Conservation (phyloP, 202 grass and related monocot species). For the Zoysia matrella region DNA sequence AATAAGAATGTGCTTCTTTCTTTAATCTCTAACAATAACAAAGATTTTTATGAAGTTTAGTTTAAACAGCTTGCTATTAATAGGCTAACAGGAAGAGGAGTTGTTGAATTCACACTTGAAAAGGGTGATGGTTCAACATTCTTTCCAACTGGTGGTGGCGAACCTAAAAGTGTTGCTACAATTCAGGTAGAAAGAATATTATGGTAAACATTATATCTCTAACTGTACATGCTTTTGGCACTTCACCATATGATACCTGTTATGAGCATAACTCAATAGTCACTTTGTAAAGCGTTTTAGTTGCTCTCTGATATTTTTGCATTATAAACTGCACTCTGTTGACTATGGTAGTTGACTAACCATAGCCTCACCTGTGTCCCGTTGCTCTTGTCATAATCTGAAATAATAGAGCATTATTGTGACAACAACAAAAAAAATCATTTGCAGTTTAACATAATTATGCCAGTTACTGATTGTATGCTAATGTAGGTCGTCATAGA, state of each 20-base stretch:
- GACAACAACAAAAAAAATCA: not conserved
- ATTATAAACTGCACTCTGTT: constrained; percentile 2
- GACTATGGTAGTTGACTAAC: constrained; percentile 17
- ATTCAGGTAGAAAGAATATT: constrained; percentile 66
- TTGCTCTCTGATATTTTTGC: constrained; percentile 17
- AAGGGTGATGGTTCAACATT: constrained; percentile 88
- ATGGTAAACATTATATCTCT: constrained; percentile 5
- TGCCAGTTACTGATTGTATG: constrained; percentile 31
- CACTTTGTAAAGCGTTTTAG: not conserved
- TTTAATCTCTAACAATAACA: constrained; percentile 24
- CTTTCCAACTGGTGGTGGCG: constrained; percentile 79
- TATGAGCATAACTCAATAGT: constrained; percentile 18
- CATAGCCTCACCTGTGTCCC: not conserved
- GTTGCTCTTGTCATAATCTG: constrained; percentile 13
- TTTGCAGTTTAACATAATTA: not conserved
- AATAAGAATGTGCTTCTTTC: not conserved
- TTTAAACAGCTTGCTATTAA: constrained; percentile 46
- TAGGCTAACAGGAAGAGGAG: constrained; percentile 93
- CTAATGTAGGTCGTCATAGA: constrained; percentile 74
- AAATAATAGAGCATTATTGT: not conserved
- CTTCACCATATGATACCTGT: not conserved
- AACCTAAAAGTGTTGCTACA: constrained; percentile 76
- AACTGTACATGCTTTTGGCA: not conserved
- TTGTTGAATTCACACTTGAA: constrained; percentile 92
- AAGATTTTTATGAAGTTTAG: constrained; percentile 45